Percentiles rank a stretch among this genome's conserved stretches.
Evolutionary conservation across 805 yeast species (phyloP).

Genomic region (Hanseniaspora nectarophila): DNA sequence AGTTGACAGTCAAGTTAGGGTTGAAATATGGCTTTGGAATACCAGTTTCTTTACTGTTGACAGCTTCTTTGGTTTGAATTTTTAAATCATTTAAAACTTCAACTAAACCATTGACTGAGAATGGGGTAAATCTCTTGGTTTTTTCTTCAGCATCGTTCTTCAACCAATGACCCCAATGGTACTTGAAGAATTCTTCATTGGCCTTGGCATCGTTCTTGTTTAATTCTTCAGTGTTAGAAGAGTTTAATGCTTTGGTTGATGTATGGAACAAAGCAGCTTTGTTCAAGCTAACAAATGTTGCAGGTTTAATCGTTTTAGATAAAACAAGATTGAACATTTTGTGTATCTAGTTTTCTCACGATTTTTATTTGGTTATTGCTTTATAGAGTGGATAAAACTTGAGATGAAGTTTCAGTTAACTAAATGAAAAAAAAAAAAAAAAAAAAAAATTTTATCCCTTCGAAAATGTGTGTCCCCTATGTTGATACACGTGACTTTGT

Average conservation of each 20-base stretch:
- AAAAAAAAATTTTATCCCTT: no score
- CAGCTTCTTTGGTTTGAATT: conserved; percentile 27
- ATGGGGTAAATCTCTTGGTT: conserved; percentile 62
- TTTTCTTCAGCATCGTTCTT: conserved; percentile 65
- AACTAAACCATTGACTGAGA: conserved; percentile 68
- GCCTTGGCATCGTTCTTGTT: conserved; percentile 54
- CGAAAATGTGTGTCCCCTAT: no score
- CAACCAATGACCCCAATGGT: conserved; percentile 94
- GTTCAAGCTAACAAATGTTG: not conserved
- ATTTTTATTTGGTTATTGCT: no score
- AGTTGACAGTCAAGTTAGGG: conserved; percentile 32
- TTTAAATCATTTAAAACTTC: conserved; percentile 38
- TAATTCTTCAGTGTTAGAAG: conserved; percentile 38
- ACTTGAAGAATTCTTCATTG: conserved; percentile 64
- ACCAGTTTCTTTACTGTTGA: conserved; percentile 23
- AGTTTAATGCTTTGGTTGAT: not conserved
- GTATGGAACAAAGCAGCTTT: conserved; percentile 5
- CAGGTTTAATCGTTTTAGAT: not conserved
- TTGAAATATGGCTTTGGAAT: conserved; percentile 31
- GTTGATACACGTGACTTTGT: no score
- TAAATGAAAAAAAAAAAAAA: no score
- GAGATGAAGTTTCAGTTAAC: no score
- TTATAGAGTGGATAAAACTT: no score
- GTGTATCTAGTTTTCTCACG: no score
- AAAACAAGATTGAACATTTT: not conserved